Evolutionary conservation across 2,329 filamentous ascomycete species (phyloP), one percentile per base, ranked within the genome.

Genomic region (Shiraia sp.): DNA sequence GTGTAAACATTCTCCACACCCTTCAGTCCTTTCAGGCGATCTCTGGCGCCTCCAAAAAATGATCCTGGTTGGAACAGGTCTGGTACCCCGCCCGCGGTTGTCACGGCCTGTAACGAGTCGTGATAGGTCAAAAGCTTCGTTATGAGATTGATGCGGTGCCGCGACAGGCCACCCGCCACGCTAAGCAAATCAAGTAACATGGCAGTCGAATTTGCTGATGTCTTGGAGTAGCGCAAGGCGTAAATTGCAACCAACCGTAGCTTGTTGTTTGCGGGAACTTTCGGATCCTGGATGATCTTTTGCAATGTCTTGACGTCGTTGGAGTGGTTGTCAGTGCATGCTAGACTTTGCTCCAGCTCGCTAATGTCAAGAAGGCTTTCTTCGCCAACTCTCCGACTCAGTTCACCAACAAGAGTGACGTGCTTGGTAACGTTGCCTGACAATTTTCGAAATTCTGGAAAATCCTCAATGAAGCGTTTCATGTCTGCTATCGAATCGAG

Each of bases 1-100:
- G 93, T 99, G 68, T 99, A 99, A 19, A 99, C 93, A 59, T 99
- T 99, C 68, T 99, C 95, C 1, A 99, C 93, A 2, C 93, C 93
- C 64, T 97, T 96, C 10, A 99, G 78, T 0, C 93, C 93, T 63
- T 95, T 96, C 69, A 99, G 90, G 4, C 91, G 84, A 61, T 86
- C 89, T 27, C 90, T 81, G 9, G 91, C 90, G 10, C 88, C 88
- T 0, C 89, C 88, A 70, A 99, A 96, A 51, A 99, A 92, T 4
- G 90, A 92, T 2, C 69, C 66, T 0, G 89, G 87, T 61, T 97
- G 91, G 59, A 99, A 97, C 6, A 97, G 82, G 53, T 97, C 92
- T 0, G 90, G 85, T 42, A 96, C 90, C 4, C 89, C 90, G 8
- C 86, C 82, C n/a, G 83, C 78, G 15, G 87, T 84, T 4, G 86